Evolutionary conservation across 2,329 filamentous ascomycete species (phyloP).

Genomic region (Alternaria ethzedia): DNA sequence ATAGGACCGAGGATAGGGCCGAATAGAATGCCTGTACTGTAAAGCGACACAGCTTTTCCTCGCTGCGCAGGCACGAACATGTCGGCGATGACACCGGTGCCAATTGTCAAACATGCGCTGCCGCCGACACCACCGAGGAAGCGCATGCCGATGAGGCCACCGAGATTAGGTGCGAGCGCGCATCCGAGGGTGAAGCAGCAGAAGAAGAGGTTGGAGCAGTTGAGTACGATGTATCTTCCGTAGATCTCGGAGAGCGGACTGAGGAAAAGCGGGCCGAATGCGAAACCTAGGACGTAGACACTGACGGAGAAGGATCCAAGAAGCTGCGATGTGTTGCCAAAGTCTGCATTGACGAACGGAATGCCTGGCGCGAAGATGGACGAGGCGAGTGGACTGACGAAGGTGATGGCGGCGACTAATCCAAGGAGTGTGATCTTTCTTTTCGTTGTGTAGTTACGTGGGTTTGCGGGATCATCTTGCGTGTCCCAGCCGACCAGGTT

Average conservation of each 20-base stretch:
- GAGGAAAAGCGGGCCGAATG: slow-evolving; percentile 40
- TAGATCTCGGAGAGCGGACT: slow-evolving; percentile 46
- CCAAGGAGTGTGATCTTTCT: slow-evolving; percentile 38
- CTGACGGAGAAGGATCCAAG: slow-evolving; percentile 42
- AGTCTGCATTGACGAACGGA: slow-evolving; percentile 37
- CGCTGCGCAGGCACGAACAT: slow-evolving; percentile 42
- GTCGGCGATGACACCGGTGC: slow-evolving; percentile 44
- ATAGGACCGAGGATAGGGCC: slow-evolving; percentile 44
- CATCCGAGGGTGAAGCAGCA: slow-evolving; percentile 57
- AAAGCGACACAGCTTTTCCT: slow-evolving; percentile 41
- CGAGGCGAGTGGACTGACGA: slow-evolving; percentile 44
- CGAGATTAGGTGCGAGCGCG: slow-evolving; percentile 43
- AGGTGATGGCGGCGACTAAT: slow-evolving; percentile 41
- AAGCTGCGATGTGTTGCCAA: slow-evolving; percentile 40
- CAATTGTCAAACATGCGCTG: slow-evolving; percentile 44
- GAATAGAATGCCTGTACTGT: slow-evolving; percentile 39
- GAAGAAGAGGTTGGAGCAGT: slow-evolving; percentile 56
- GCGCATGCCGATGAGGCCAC: slow-evolving; percentile 39
- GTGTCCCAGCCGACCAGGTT: slow-evolving; percentile 46
- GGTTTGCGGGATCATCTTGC: slow-evolving; percentile 43
- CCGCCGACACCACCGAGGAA: slow-evolving; percentile 31
- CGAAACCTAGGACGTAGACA: slow-evolving; percentile 46
- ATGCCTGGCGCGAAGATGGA: slow-evolving; percentile 47
- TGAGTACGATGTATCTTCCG: slow-evolving; percentile 40
- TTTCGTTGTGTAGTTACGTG: slow-evolving; percentile 37